Base-by-base conservation (phyloP, 2,329 filamentous ascomycete genomes). In the Fusarium duplospermum region DNA sequence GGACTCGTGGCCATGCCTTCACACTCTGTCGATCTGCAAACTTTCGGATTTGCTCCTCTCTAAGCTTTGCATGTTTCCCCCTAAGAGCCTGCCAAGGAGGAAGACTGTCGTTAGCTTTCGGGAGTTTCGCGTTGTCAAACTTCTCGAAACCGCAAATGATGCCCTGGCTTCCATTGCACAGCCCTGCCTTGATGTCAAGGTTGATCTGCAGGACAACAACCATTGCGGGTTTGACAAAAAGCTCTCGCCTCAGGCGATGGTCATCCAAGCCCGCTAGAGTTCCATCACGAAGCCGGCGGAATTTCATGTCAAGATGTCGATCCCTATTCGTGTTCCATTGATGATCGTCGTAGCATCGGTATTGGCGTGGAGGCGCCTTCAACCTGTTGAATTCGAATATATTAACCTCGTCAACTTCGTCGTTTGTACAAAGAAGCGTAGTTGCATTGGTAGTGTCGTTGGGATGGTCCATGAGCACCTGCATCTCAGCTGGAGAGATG, bases 381-480 rank as follows among this genome's bases (percentile, higher is more conserved):
- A 72, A 36, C 22, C 52, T 58, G 13, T 62, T 31, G 29, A 77
- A 76, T 6, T 64, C 31, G 1, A 9, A 5, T 0, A 1, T 0
- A 33, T 78, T 78, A 31, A 73, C 35, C 0, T 27, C 2, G 0
- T 40, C 1, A 3, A 74, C 72, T 36, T 77, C 69, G 1, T 6
- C 3, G n/a, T 31, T 72, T 1, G 57, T 76, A 14, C 67, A 69
- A 1, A 74, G 62, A n/a, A 80, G 62, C 1, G 22, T 50, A 2
- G 74, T 74, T 1, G 72, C 77, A 10, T 72, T 65, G 0, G 80
- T 74, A 0, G 84, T 84, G 6, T 84, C 77, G 4, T 82, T 84
- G 0, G 80, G 67, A 62, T 88, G 86, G 22, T 87, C 80, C 66
- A 89, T 82, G 0, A 90, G 81, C 0, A 85, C 78, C 1, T 82